These are phyloP conservation scores for Strobilomyces confusus DNA, from an alignment of 768 basidiomycete genomes.

Conservation along the genomic window DNA sequence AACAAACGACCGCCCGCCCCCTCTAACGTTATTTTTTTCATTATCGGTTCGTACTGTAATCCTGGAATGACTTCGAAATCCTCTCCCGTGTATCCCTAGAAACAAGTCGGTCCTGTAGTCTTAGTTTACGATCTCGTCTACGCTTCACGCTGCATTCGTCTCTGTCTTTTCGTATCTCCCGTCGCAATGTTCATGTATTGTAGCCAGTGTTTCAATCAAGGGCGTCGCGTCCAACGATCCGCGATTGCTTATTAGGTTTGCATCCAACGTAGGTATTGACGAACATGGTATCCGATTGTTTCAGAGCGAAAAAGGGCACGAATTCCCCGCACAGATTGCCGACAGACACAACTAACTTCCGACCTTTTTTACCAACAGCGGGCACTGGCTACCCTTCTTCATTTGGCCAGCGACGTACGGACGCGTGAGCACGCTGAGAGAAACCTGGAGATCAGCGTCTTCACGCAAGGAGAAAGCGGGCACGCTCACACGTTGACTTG, in stretches of 20 bases:
- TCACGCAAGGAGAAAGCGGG: neutral
- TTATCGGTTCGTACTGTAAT: conserved; percentile 10
- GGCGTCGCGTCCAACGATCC: no score
- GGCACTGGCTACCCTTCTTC: conserved; percentile 59
- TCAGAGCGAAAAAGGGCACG: neutral
- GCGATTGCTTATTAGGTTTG: no score
- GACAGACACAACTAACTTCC: conserved; percentile 3
- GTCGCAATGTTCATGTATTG: conserved; percentile 14
- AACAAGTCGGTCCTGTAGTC: conserved; percentile 13
- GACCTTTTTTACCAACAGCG: conserved; percentile 45
- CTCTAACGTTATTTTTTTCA: conserved; percentile 10
- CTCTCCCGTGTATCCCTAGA: conserved; percentile 24
- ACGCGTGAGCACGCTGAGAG: conserved; percentile 55
- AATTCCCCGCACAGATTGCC: neutral
- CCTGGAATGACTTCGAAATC: neutral
- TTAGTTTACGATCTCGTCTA: conserved; percentile 1
- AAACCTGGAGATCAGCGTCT: neutral
- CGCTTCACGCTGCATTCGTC: conserved; percentile 9
- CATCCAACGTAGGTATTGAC: no score
- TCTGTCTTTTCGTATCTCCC: conserved; percentile 6
- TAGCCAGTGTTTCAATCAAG: neutral
- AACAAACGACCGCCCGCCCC: neutral
- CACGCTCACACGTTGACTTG: conserved; percentile 59
- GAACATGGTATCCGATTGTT: neutral
- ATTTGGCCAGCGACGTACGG: conserved; percentile 55